Percentiles rank a stretch among this genome's conserved stretches.
Evolutionary conservation across 2,329 filamentous ascomycete species (phyloP).

Genomic region (Huntiella bhutanensis): DNA sequence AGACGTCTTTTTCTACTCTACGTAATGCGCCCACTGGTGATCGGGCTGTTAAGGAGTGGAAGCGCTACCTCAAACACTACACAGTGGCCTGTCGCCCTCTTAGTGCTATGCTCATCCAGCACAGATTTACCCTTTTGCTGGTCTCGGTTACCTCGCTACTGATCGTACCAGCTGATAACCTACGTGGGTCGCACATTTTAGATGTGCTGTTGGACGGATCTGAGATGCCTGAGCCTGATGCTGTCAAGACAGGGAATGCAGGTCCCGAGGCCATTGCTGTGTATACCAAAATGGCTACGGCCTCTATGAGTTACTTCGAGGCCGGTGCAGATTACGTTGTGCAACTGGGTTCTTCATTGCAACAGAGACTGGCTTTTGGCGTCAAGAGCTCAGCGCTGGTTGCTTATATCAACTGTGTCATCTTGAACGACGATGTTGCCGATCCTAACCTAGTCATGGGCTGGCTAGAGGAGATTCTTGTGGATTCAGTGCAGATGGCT

Average conservation of each 20-base stretch:
- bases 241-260: conserved; percentile 17
- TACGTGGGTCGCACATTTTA: conserved; percentile 46
- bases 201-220: conserved; percentile 50
- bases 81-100: conserved; percentile 60
- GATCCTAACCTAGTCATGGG: conserved; percentile 60
- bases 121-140: conserved; percentile 71
- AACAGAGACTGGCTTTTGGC: conserved; percentile 69
- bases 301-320: conserved; percentile 74
- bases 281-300: conserved; percentile 53
- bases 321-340: conserved; percentile 72
- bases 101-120: conserved; percentile 77
- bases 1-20: conserved; percentile 78
- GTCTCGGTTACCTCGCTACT: conserved; percentile 61
- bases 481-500: conserved; percentile 64
- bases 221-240: conserved; percentile 15
- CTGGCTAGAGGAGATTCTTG: conserved; percentile 72
- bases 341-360: conserved; percentile 64
- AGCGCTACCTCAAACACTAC: conserved; percentile 67
- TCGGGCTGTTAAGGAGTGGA: conserved; percentile 63
- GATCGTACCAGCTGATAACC: conserved; percentile 39
- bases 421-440: conserved; percentile 64
- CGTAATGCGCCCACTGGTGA: conserved; percentile 56
- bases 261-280: conserved; percentile 41
- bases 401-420: conserved; percentile 67
- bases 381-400: conserved; percentile 70